phyloP scores from a whole-genome alignment of 208 protist species.

The Crithidia mellificae region DNA sequence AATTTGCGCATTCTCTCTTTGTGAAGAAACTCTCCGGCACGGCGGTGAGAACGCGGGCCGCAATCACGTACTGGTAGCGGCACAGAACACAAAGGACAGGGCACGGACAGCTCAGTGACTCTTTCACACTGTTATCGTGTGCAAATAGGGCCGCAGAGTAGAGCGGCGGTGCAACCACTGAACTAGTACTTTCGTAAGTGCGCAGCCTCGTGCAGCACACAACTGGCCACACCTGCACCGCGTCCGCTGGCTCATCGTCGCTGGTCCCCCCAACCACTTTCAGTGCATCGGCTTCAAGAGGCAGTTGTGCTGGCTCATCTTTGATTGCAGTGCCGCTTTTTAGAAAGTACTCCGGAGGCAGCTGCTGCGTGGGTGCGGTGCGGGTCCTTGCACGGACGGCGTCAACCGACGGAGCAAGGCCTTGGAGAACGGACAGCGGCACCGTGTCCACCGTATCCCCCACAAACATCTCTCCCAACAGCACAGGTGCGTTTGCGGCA shows the following conservation, averaged over 20 bases:
- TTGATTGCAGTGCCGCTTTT: too few relatives aligned
- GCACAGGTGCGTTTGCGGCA: background rate
- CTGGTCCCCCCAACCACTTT: background rate
- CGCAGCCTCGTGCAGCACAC: constrained; percentile 4
- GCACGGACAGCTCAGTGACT: background rate
- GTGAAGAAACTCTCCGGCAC: background rate
- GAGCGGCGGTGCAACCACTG: too few relatives aligned
- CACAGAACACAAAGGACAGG: constrained; percentile 18
- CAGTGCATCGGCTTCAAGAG: background rate
- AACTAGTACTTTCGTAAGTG: too few relatives aligned
- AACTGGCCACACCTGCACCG: constrained; percentile 25
- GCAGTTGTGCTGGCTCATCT: background rate
- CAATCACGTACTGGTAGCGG: constrained; percentile 24
- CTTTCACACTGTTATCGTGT: too few relatives aligned
- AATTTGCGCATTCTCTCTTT: background rate
- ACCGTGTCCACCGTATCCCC: constrained; percentile 14
- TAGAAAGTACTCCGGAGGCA: background rate
- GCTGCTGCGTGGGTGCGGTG: constrained; percentile 7
- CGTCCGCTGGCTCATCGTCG: background rate
- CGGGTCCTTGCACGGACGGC: constrained; percentile 1
- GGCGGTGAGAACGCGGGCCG: constrained; percentile 25
- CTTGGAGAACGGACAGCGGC: background rate
- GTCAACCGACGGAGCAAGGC: background rate
- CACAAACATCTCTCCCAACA: constrained; percentile 23
- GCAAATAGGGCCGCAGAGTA: too few relatives aligned